Base-by-base conservation (phyloP, 1,284 basidiomycete species). In the Pyrrhoderma noxium region DNA sequence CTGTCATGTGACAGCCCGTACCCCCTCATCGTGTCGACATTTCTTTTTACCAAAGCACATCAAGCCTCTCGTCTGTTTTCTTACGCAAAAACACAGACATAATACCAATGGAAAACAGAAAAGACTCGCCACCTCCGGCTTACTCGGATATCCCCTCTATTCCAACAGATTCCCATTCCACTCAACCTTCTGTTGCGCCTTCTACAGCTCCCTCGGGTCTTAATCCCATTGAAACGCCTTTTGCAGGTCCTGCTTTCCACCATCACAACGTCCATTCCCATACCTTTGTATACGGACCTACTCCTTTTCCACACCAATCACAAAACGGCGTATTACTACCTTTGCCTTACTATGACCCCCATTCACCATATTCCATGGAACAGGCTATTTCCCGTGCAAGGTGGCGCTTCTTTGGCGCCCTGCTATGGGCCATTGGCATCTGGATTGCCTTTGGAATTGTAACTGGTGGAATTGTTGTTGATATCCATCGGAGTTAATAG, bases 341-440 rank as follows among this genome's bases (percentile, higher is more conserved):
- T 31, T 40, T 40, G 38, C 69, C 74, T 8, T 79, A 78, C 59
- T 71, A 77, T 59, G 77, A 75, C 56, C 67, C 71, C 14, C 69
- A 64, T 18, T 73, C 73, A 25, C 60, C 65, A 22, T 65, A 73
- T 49, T 70, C 64, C 60, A 66, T 67, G 49, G 67, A 58, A 61
- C 74, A 62, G 60, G 81, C 68, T 57, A 72, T 65, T 60, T 61
- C 59, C 40, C 66, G 72, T 51, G 74, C 74, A 45, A 64, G 67
- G 50, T 60, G 69, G 67, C 67, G 74, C 56, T 79, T 80, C 58
- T 55, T 70, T 16, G 64, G 62, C 37, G 71, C 72, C 25, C 31
- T 61, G 43, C 45, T 70, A 18, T 76, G 70, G 65, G 73, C 67
- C 7, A 21, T 73, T 11, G 64, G 60, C n/a, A 60, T 73, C 53